Evolutionary conservation across 352 stramenopile species (phyloP), one percentile per base, ranked within the genome.

Genomic region (Globisporangium spiculum): DNA sequence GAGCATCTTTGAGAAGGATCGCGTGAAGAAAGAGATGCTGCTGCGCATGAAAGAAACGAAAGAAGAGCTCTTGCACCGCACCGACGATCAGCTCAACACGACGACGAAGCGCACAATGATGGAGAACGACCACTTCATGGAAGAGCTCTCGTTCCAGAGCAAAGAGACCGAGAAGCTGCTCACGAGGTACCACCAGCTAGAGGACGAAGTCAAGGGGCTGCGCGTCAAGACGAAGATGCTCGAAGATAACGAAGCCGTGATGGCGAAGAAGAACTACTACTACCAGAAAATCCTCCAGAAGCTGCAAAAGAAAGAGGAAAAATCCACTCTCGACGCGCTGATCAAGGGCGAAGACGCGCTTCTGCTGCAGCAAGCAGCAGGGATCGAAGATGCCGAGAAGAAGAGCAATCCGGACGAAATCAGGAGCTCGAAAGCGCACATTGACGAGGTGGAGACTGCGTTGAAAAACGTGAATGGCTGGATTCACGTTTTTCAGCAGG

Each of bases 31-130:
- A 53, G 81, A 96, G 54, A 82, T 96, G 68, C 68, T 93, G 5
- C 53, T 66, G 5, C 70, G 75, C 44, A 79, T 86, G 71, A 74
- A 80, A 38, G 75, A 77, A 55, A 81, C 80, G 8, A 89, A 89
- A 60, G 66, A 87, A 18, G 83, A 79, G 41, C 65, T 93, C 6
- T 63, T 91, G 57, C 52, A 74, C 22, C 75, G 79, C 22, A 91
- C 84, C 0, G 84, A 91, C 16, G 83, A 86, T 30, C 85, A 95
- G 69, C 71, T 91, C 3, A 77, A 80, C 26, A 87, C 82, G 6
- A 83, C 83, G 1, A 93, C 84, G 5, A 88, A 92, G 70, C 82
- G 88, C 50, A 94, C 80, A 27, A 88, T 93, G 75, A 75, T 92
- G 62, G 88, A 96, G 60, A 93, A 92, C 61, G 88, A 88, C 50